These are phyloP conservation scores for Peterozyma toletana DNA, from an alignment of 805 yeast genomes.

Conservation along the genomic window DNA sequence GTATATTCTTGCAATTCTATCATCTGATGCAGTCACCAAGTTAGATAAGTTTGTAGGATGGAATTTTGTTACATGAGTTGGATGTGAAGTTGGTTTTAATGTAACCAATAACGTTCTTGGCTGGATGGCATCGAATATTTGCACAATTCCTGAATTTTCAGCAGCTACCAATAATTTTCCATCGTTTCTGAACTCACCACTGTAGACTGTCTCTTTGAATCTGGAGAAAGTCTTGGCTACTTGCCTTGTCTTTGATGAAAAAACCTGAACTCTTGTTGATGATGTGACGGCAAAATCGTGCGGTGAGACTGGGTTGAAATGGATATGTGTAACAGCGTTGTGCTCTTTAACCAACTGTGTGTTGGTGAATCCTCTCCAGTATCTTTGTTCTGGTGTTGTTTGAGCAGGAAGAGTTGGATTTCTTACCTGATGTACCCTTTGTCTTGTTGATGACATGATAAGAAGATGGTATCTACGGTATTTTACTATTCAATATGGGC, in stretches of 20 bases:
- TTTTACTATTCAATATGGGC: too few relatives aligned
- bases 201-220: conserved; percentile 86
- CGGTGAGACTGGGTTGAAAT: conserved; percentile 80
- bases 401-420: conserved; percentile 75
- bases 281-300: conserved; percentile 92
- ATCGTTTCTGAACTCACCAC: conserved; percentile 86
- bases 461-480: too few relatives aligned
- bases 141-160: conserved; percentile 91
- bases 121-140: conserved; percentile 77
- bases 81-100: conserved; percentile 75
- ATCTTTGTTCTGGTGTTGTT: conserved; percentile 87
- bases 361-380: conserved; percentile 81
- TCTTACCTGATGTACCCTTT: conserved; percentile 57
- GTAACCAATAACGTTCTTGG: conserved; percentile 77
- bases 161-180: conserved; percentile 91
- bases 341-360: conserved; percentile 92
- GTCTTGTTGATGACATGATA: conserved; percentile 69
- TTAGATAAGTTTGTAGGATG: conserved; percentile 72
- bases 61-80: conserved; percentile 91
- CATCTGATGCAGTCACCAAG: conserved; percentile 86
- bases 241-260: conserved; percentile 90
- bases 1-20: conserved; percentile 77
- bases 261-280: conserved; percentile 84
- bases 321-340: conserved; percentile 81
- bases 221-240: conserved; percentile 79